Conservation (phyloP, 768 basidiomycete species). For the Mycena epipterygia region DNA sequence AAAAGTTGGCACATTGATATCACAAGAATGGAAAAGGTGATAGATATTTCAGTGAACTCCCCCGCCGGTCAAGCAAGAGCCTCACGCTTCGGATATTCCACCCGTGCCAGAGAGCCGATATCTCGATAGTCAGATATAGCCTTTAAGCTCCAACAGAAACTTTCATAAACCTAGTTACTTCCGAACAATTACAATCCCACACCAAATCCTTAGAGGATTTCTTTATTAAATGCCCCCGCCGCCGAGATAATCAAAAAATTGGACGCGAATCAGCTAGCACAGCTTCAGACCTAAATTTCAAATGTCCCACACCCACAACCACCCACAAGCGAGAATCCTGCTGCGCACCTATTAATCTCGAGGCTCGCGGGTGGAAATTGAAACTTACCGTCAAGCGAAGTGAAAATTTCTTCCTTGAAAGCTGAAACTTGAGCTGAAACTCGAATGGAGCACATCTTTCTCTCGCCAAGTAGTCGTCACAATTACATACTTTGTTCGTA, state of each 20-base stretch:
- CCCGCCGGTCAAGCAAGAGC: slow-evolving; percentile 24
- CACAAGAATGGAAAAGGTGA: slow-evolving; percentile 12
- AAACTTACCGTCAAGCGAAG: too few relatives aligned
- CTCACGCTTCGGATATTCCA: background rate
- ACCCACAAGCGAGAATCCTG: slow-evolving; percentile 12
- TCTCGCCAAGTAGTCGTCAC: too few relatives aligned
- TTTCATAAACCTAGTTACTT: background rate
- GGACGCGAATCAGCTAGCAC: slow-evolving; percentile 11
- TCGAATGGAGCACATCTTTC: slow-evolving; percentile 3
- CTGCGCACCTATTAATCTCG: background rate
- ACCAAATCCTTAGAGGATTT: background rate
- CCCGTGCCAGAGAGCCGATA: slow-evolving; percentile 9
- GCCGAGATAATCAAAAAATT: slow-evolving; percentile 25
- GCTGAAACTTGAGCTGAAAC: too few relatives aligned
- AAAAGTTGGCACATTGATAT: slow-evolving; percentile 27
- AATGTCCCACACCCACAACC: slow-evolving; percentile 22
- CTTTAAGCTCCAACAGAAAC: background rate
- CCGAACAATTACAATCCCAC: background rate
- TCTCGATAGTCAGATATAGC: background rate
- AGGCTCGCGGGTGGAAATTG: background rate
- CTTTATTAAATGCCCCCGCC: slow-evolving; percentile 4
- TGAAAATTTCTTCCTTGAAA: too few relatives aligned
- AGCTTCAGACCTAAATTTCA: background rate
- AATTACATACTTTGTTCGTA: too few relatives aligned
- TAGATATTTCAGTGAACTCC: slow-evolving; percentile 8